Base-by-base conservation (phyloP, 768 basidiomycete genomes). In the Dendrothele bispora region DNA sequence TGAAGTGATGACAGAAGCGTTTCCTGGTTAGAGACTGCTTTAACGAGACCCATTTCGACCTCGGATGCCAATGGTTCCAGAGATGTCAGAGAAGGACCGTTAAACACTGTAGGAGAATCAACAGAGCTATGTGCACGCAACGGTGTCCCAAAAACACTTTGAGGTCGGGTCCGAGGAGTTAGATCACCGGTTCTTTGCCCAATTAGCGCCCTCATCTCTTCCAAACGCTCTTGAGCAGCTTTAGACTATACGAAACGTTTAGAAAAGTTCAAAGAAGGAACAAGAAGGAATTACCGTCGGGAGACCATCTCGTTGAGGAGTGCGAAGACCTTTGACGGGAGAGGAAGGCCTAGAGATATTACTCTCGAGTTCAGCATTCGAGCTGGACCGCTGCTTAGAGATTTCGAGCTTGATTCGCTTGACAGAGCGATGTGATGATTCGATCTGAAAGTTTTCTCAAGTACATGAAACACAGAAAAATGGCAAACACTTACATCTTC, bases 141-240 rank as follows among this genome's bases (percentile, higher is more conserved):
- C 63, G 43, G 68, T 64, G 49, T 70, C 39, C 45, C 68, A 38
- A 69, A 61, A 12, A 65, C 57, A 32, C 56, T 63, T 30, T 74
- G 71, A 8, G 77, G 67, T 41, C 79, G 75, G 46, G 64, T 67
- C 21, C 75, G 74, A 48, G 79, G 75, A 7, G 78, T 71, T 5
- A 64, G 64, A 28, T 84, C 84, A 15, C 66, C 71, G 56, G 80
- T 73, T 54, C 89, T 72, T 51, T 72, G 78, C 29, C 71, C 67
- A 49, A 93, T 90, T 47, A 90, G 70, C 53, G 79, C 79, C 32
- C 83, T 78, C 89, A 93, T 89, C 62, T 93, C 91, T 56, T 89
- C 82, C 73, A 91, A 75, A 20, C 91, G 82, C 28, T 84, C 83
- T 55, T 83, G 83, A 28, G 89, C 88, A 46, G 83, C 89, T 58